Conservation (phyloP, 176 grass and related monocot species). For the Ensete ventricosum region DNA sequence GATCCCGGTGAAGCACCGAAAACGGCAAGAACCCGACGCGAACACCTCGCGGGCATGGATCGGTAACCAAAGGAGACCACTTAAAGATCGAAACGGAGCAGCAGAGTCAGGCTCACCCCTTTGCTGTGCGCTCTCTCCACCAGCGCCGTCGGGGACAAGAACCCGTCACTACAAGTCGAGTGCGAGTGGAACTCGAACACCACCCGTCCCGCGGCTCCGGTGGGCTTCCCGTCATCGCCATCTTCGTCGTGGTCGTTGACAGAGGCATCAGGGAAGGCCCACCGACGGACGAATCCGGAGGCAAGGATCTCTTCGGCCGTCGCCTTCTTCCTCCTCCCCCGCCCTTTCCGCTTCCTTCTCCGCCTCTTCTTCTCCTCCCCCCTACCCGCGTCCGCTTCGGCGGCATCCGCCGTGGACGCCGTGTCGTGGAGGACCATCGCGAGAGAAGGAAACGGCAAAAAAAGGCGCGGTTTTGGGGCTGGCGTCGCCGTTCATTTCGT, state of each 20-base stretch:
- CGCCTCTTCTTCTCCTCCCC: conserved; percentile 9
- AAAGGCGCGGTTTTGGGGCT: background rate
- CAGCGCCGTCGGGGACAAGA: conserved; percentile 57
- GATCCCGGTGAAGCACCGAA: background rate
- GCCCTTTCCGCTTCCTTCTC: conserved; percentile 21
- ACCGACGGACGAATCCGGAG: conserved; percentile 37
- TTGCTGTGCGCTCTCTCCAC: conserved; percentile 57
- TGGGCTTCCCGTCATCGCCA: background rate
- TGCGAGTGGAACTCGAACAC: conserved; percentile 67
- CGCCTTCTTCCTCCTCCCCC: conserved; percentile 28
- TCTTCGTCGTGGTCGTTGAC: background rate
- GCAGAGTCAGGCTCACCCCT: conserved; percentile 26
- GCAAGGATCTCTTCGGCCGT: conserved; percentile 52
- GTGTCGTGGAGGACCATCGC: background rate
- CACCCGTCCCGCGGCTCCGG: conserved; percentile 22
- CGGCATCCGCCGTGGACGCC: background rate
- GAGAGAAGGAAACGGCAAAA: background rate
- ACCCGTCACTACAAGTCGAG: conserved; percentile 55
- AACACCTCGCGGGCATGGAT: background rate
- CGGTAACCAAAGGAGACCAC: background rate
- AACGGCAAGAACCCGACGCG: background rate
- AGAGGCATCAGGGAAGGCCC: conserved; percentile 31
- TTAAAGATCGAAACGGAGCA: background rate
- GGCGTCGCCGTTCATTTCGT: background rate
- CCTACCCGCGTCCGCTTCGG: background rate